These are phyloP conservation scores for Gardenia jasminoides DNA, from an alignment of 257 asterid species.

Conservation along the genomic window DNA sequence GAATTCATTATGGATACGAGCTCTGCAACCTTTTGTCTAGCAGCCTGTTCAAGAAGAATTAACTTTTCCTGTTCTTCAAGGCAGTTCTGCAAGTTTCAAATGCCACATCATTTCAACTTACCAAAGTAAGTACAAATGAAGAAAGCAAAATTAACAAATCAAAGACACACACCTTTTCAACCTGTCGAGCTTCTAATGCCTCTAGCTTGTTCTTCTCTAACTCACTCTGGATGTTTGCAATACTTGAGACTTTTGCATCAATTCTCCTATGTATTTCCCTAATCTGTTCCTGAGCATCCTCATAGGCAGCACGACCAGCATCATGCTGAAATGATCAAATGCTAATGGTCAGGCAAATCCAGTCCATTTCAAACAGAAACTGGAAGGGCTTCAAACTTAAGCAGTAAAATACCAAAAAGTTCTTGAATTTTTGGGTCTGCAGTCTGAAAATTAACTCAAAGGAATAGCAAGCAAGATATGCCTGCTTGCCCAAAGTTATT, in stretches of 20 bases:
- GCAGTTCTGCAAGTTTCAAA: constrained; percentile 46
- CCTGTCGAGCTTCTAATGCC: constrained; percentile 58
- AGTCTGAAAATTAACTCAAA: no score
- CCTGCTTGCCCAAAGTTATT: no score
- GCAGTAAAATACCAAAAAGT: background rate
- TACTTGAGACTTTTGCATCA: constrained; percentile 50
- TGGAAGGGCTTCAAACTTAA: background rate
- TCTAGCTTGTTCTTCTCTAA: constrained; percentile 55
- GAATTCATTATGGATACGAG: constrained; percentile 75
- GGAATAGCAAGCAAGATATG: no score
- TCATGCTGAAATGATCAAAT: constrained; percentile 56
- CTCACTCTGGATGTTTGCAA: constrained; percentile 44
- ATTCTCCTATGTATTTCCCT: constrained; percentile 48
- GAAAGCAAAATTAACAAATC: constrained; percentile 5
- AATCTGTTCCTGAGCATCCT: constrained; percentile 75
- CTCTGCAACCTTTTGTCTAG: constrained; percentile 84
- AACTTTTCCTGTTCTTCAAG: constrained; percentile 64
- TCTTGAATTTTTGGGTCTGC: no score
- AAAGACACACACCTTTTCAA: constrained; percentile 61
- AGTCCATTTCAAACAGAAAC: background rate
- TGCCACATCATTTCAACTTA: background rate
- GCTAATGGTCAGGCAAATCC: constrained; percentile 2
- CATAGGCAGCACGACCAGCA: constrained; percentile 78
- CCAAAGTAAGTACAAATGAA: constrained; percentile 8
- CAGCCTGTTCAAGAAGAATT: constrained; percentile 76